Percentiles rank a stretch among this genome's conserved stretches.
These are phyloP conservation scores for Yueomyces sp. DNA, from an alignment of 1,139 yeast genomes.

Conservation along the genomic window DNA sequence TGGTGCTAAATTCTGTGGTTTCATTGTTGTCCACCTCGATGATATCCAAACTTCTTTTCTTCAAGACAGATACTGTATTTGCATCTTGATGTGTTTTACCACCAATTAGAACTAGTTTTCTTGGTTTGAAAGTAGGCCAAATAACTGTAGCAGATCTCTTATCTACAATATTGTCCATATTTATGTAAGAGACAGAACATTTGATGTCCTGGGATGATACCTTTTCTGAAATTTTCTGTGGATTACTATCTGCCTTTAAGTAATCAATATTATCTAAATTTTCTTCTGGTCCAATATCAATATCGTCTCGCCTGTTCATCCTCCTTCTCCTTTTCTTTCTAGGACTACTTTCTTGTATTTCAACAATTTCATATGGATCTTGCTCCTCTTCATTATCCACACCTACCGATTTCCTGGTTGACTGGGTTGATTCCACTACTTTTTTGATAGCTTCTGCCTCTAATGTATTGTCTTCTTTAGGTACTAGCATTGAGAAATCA, in stretches of 20 bases:
- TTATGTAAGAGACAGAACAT: constrained; percentile 69
- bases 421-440: constrained; percentile 11
- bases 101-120: constrained; percentile 51
- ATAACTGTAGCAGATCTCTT: constrained; percentile 70
- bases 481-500: constrained; percentile 40
- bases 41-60: constrained; percentile 25
- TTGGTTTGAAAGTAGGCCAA: constrained; percentile 69
- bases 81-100: constrained; percentile 23
- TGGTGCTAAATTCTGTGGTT: constrained; percentile 42
- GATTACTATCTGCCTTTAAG: constrained; percentile 48
- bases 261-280: constrained; percentile 32
- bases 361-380: constrained; percentile 17
- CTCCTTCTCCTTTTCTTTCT: constrained; percentile 6
- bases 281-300: constrained; percentile 9
- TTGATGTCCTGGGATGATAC: constrained; percentile 36
- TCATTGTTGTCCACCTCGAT: constrained; percentile 29
- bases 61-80: constrained; percentile 10
- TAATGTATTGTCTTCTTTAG: constrained; percentile 34
- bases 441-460: constrained; percentile 16
- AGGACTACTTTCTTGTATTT: constrained; percentile 1
- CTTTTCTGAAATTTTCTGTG: constrained; percentile 33
- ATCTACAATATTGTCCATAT: constrained; percentile 77
- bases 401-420: constrained; percentile 17
- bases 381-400: constrained; percentile 14
- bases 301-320: constrained; percentile 5